Base-by-base conservation (phyloP, 768 basidiomycete species). In the Mycena polygramma region DNA sequence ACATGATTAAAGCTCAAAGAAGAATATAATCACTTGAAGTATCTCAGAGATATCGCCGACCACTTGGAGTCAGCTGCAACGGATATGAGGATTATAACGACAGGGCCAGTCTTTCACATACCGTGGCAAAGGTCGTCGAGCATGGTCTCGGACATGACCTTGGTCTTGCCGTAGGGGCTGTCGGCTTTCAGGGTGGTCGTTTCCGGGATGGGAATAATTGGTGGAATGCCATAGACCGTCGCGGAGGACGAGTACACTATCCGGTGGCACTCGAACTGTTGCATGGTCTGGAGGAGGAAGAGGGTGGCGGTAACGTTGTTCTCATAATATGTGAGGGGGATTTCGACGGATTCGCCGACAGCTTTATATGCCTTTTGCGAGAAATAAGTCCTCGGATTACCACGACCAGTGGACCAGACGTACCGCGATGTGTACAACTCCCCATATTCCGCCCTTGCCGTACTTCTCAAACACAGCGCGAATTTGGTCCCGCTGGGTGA, bases 361-460 rank as follows among this genome's bases (percentile, higher is more conserved):
- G 97, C 96, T 85, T 99, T 99, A 85, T 94, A 92, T 6, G 98
- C 98, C 95, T 96, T n/a, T n/a, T n/a, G n/a, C n/a, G n/a, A n/a
- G n/a, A n/a, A n/a, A n/a, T n/a, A n/a, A n/a, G n/a, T n/a, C n/a
- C n/a, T n/a, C n/a, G n/a, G n/a, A n/a, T n/a, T n/a, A n/a, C n/a
- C n/a, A n/a, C n/a, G n/a, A n/a, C n/a, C n/a, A n/a, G 49, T 20
- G 26, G 24, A 55, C 37, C 63, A 49, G 66, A 88, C 93, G 78
- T 75, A 96, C 95, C 24, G 97, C 98, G 66, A 99, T 89, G 80
- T 99, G 98, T 63, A 99, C 85, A 26, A 98, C 95, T 59, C 97
- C 98, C 94, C 96, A 98, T 71, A 99, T 94, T 5, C 94, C 94
- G 22, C 94, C 94, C 76, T 94, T 92, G 61, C 89, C 90, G 79